Percentiles rank a stretch among this genome's conserved stretches.
Evolutionary conservation across 768 basidiomycete species (phyloP).

Genomic region (Leccinellum rugosiceps): DNA sequence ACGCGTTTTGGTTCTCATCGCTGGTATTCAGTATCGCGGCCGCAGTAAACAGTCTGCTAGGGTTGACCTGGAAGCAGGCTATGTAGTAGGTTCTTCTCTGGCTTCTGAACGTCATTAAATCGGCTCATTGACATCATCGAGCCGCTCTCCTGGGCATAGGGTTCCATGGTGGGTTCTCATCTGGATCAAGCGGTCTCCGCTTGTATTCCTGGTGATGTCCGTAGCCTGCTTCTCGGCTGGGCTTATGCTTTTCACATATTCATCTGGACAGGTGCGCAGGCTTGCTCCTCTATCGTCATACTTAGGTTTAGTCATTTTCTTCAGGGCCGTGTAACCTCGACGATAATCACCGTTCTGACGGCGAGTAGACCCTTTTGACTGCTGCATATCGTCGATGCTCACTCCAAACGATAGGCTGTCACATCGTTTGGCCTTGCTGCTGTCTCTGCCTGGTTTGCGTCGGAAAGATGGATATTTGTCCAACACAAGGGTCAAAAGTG

Average conservation of each 20-base stretch:
- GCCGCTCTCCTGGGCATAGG: slow-evolving; percentile 52
- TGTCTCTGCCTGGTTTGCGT: slow-evolving; percentile 53
- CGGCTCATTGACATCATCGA: slow-evolving; percentile 25
- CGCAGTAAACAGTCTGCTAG: slow-evolving; percentile 51
- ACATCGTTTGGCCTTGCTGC: slow-evolving; percentile 45
- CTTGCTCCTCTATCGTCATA: slow-evolving; percentile 21
- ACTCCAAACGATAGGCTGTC: slow-evolving; percentile 26
- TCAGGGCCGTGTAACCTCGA: slow-evolving; percentile 59
- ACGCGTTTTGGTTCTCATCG: slow-evolving; percentile 54
- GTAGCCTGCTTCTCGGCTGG: slow-evolving; percentile 82
- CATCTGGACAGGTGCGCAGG: slow-evolving; percentile 58
- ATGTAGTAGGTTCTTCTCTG: slow-evolving; percentile 44
- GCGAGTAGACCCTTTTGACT: slow-evolving; percentile 17
- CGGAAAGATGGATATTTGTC: slow-evolving; percentile 47
- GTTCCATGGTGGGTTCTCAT: slow-evolving; percentile 64
- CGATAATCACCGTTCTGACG: slow-evolving; percentile 74
- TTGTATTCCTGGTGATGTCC: slow-evolving; percentile 80
- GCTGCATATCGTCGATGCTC: slow-evolving; percentile 2
- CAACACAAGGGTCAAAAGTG: slow-evolving; percentile 50
- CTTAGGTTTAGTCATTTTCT: slow-evolving; percentile 11
- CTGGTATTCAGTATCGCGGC: slow-evolving; percentile 53
- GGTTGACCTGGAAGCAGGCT: slow-evolving; percentile 55
- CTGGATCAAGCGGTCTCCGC: slow-evolving; percentile 82
- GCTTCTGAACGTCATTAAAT: slow-evolving; percentile 6
- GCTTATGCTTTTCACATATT: slow-evolving; percentile 72